Base-by-base conservation (phyloP, 2,329 filamentous ascomycete species). In the Moelleriella libera region DNA sequence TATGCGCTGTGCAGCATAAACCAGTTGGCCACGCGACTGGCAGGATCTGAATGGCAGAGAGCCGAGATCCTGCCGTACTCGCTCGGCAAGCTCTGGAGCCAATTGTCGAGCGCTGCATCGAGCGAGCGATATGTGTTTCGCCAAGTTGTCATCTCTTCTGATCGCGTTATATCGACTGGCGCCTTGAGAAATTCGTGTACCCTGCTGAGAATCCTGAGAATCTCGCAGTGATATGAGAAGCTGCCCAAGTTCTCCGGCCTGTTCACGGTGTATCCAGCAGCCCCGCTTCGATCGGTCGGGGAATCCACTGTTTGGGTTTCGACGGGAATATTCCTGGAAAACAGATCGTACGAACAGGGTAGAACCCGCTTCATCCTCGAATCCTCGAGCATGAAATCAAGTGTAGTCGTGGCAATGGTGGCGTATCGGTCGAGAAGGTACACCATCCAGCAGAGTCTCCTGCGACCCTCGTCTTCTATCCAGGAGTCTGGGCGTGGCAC, bases 1-100 rank as follows among this genome's bases (percentile, higher is more conserved):
- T 68, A 70, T 6, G 67, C 67, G 51, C 67, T 68, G 30, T 70
- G 67, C 7, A 70, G 56, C 64, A 69, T 67, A 49, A 69, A 68
- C 67, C 66, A 69, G 51, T 69, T 69, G n/a, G 67, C 67, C 2
- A 69, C 67, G 1, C 67, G 63, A 46, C 66, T 68, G 2, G 66
- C 67, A 3, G 67, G 67, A 14, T 69, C 67, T 5, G 67, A 68
- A 53, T 70, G 67, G 40, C 67, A 70, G 9, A 70, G 56, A 2
- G 67, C 65, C 6, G 65, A 68, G 29, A 70, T 68, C n/a, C 64
- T 64, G 57, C 65, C 63, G 48, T 70, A 70, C 46, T 70, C 67
- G 51, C 66, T 66, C 1, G 67, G 67, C 10, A 70, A 53, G 39
- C 62, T 65, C 45, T 68, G 64, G 12, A 70, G 50, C 67, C 67